These are phyloP conservation scores for Suillus ampliporus DNA, from an alignment of 768 basidiomycete species.

Conservation along the genomic window DNA sequence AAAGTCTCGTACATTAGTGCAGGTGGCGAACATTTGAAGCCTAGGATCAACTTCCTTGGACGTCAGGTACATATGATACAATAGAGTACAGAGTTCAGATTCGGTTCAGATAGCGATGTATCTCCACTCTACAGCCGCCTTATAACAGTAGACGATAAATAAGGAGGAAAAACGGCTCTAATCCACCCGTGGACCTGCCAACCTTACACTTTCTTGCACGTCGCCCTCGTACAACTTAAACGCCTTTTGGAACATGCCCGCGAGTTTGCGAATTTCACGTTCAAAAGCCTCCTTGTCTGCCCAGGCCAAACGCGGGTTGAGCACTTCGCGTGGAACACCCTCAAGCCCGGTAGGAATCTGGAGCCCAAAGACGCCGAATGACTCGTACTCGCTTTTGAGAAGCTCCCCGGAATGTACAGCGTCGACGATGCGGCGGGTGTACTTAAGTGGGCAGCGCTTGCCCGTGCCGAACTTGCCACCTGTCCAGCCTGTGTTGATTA, in stretches of 20 bases:
- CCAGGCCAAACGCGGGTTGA: slow-evolving; percentile 92
- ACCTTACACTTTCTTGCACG: slow-evolving; percentile 78
- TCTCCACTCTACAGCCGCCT: background rate
- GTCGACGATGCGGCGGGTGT: slow-evolving; percentile 95
- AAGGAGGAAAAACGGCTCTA: slow-evolving; percentile 12
- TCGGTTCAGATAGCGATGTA: slow-evolving; percentile 6
- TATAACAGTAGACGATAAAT: background rate
- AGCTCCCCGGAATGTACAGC: slow-evolving; percentile 95
- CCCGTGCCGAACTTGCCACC: slow-evolving; percentile 93
- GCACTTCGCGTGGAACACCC: slow-evolving; percentile 88
- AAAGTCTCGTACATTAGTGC: too few relatives aligned
- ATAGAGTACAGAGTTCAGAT: background rate
- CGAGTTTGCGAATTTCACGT: slow-evolving; percentile 87
- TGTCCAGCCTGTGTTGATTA: slow-evolving; percentile 99
- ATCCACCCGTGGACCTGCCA: slow-evolving; percentile 71
- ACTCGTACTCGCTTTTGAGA: slow-evolving; percentile 86
- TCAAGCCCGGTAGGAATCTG: slow-evolving; percentile 82
- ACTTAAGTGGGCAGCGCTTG: slow-evolving; percentile 95
- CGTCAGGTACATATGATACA: background rate
- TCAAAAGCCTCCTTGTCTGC: slow-evolving; percentile 87
- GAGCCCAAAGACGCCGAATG: slow-evolving; percentile 82
- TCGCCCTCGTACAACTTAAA: slow-evolving; percentile 92
- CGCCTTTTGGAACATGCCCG: slow-evolving; percentile 92
- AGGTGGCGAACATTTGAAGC: too few relatives aligned
- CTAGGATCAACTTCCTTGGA: background rate